Evolutionary conservation across 129 eudicot species (phyloP), one percentile per base, ranked within the genome.

Genomic region (Gnaphalium uliginosum): DNA sequence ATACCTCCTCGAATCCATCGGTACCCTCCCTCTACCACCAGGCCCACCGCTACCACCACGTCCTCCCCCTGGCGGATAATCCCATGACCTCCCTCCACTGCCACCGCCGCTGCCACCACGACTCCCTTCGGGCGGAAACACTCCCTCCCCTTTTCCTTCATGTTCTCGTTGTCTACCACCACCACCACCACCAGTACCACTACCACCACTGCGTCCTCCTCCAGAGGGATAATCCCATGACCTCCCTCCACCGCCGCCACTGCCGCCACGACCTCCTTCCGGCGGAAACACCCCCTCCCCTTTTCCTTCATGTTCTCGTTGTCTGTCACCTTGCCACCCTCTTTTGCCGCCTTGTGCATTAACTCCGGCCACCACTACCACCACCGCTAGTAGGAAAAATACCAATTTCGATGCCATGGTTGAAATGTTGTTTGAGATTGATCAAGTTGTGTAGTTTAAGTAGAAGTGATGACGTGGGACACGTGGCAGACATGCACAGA

Each of bases 1-100:
- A 48, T 81, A 94, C 85, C 71, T n/a, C 41, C 80, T 8, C 41
- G 80, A 64, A 64, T 32, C 80, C 39, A 57, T 57, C 39, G 27
- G 50, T 72, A 76, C 74, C 68, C 79, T 64, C 51, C 84, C 32
- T 17, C 75, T 62, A 6, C 66, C 57, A 18, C 78, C 27, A 10
- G 27, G 23, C 1, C 78, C 26, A 13, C 76, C 63, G 13, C 50
- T 22, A 48, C 77, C 68, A 33, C 57, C 70, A 5, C 60, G 13
- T 18, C 37, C 53, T 14, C 21, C 78, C 76, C 30, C 89, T 59
- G 73, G 79, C 65, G 51, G 84, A 72, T 57, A 69, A 78, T 72
- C 76, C 50, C 72, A 51, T 0, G 80, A 15, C 63, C 74, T 60
- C 0, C 78, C 68, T 2, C 82, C 75, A 41, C 67, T 67, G 15